These are phyloP conservation scores for Maudiozyma turicensis DNA, from an alignment of 805 yeast genomes.

Conservation along the genomic window DNA sequence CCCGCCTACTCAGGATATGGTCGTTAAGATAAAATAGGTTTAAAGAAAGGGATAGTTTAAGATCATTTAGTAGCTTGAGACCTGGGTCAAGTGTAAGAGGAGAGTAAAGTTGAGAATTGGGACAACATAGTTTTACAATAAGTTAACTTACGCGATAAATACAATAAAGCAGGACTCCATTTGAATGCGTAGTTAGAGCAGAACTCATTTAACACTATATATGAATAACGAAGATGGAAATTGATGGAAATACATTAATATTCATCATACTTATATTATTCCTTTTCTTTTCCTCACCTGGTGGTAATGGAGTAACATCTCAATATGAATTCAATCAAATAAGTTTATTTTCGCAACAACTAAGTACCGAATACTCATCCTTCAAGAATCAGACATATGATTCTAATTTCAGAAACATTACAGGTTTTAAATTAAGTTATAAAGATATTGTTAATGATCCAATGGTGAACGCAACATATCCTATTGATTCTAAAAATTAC, in stretches of 20 bases:
- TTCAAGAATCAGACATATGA: conserved; percentile 36
- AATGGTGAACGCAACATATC: conserved; percentile 43
- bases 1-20: not conserved
- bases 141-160: no score
- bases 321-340: conserved; percentile 33
- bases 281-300: conserved; percentile 26
- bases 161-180: not conserved
- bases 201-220: not conserved
- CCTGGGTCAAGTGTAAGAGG: no score
- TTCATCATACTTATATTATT: conserved; percentile 24
- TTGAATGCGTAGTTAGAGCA: not conserved
- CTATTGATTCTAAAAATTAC: conserved; percentile 39
- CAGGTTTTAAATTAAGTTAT: conserved; percentile 64
- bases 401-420: conserved; percentile 56
- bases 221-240: conserved; percentile 16
- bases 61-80: no score
- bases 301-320: conserved; percentile 27
- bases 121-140: no score
- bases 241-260: conserved; percentile 26
- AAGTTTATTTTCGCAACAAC: conserved; percentile 31
- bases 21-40: no score
- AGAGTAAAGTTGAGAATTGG: no score
- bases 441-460: conserved; percentile 42
- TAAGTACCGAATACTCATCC: conserved; percentile 24
- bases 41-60: no score